Conservation (phyloP, 768 basidiomycete genomes). For the Tremella yokohamensis region DNA sequence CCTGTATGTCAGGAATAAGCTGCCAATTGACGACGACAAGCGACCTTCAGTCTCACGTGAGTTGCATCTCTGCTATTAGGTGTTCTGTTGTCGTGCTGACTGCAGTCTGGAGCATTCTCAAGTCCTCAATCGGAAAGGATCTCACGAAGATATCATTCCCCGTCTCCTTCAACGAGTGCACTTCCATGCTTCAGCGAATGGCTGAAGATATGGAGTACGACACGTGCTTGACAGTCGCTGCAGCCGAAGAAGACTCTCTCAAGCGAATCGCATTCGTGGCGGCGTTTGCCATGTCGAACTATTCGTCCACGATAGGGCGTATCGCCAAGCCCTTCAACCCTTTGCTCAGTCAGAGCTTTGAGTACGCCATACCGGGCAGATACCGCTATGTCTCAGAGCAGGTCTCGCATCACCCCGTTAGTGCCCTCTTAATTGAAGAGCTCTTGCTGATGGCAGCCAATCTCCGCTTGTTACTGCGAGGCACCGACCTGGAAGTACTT, state of each 20-base stretch:
- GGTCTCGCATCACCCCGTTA: conserved; percentile 84
- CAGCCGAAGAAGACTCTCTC: conserved; percentile 68
- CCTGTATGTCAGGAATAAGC: conserved; percentile 57
- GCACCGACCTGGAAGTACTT: conserved; percentile 84
- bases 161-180: conserved; percentile 64
- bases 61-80: conserved; percentile 9
- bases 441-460: conserved; percentile 55
- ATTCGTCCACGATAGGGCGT: conserved; percentile 89
- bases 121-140: conserved; percentile 93
- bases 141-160: conserved; percentile 93
- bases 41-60: conserved; percentile 65
- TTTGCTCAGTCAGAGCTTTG: conserved; percentile 93
- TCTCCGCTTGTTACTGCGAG: conserved; percentile 93
- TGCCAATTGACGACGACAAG: conserved; percentile 69
- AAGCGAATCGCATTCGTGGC: conserved; percentile 86
- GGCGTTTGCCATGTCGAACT: conserved; percentile 95
- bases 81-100: neutral
- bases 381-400: conserved; percentile 94
- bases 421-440: conserved; percentile 7
- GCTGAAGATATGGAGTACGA: conserved; percentile 98
- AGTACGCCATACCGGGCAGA: conserved; percentile 83
- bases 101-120: conserved; percentile 85
- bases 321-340: conserved; percentile 98
- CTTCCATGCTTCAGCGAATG: conserved; percentile 95
- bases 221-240: conserved; percentile 84